Base-by-base conservation (phyloP, 768 basidiomycete genomes). In the Xerocomus brunneocitrinus region DNA sequence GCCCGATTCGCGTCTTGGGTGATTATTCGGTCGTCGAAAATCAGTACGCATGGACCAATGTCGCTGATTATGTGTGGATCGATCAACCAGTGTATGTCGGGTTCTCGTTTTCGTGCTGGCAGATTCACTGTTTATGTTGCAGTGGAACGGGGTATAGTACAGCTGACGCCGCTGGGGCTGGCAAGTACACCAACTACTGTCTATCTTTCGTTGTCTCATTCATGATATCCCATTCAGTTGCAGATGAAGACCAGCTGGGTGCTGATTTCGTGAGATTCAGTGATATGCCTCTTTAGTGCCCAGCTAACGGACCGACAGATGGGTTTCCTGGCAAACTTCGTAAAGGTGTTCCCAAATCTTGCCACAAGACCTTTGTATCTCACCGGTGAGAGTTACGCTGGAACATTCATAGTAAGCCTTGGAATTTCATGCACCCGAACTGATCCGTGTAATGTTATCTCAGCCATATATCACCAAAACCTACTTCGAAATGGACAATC, bases 381-480 rank as follows among this genome's bases (percentile, higher is more conserved):
- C 36, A 81, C 81, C 0, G 88, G 88, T 5, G 88, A 89, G 68
- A 86, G 84, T 60, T 89, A 89, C 66, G 81, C 88, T 14, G 88
- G 88, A 27, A 76, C 76, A 53, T 88, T 84, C 59, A 87, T 89
- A 49, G 81, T 82, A 53, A 59, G 81, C 62, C n/a, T 30, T 19
- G 13, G 34, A 25, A 8, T n/a, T 40, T 2, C 14, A 38, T 22
- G 19, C 28, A n/a, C 43, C 8, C 28, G 8, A n/a, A 5, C 28
- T 9, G 43, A 30, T 30, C 5, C n/a, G 43, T 43, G n/a, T 9
- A n/a, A 44, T 30, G 28, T 19, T 16, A 1, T 27, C 16, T 30
- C 12, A 89, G 85, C 87, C 88, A 8, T 89, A 89, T 62, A 89
- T 90, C 61, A 71, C 83, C 57, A 87, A 88, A 67, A 73, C 84